Conservation (phyloP, 768 basidiomycete genomes). For the Leucosporidium creatinivorum region DNA sequence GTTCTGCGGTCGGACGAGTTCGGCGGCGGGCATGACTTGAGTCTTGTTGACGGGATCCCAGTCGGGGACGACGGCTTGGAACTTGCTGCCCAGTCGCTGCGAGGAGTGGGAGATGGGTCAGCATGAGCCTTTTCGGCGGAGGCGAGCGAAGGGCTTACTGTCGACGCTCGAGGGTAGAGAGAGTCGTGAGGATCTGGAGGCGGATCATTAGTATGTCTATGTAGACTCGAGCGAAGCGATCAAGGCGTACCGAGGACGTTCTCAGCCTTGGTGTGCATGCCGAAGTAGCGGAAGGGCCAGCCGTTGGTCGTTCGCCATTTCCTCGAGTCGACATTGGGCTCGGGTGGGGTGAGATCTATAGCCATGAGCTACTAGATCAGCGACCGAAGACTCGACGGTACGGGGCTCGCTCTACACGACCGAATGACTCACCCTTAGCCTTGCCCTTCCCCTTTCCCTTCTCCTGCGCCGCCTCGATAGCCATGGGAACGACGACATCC, state of each 20-base stretch:
- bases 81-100: slow-evolving; percentile 32
- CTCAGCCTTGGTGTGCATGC: slow-evolving; percentile 32
- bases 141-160: slow-evolving; percentile 38
- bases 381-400: neutral
- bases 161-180: slow-evolving; percentile 88
- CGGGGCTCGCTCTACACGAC: too few relatives aligned
- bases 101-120: neutral
- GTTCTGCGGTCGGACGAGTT: slow-evolving; percentile 5
- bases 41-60: slow-evolving; percentile 13
- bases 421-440: slow-evolving; percentile 1
- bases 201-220: neutral
- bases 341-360: neutral
- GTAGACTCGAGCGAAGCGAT: too few relatives aligned
- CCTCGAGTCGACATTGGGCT: slow-evolving; percentile 13
- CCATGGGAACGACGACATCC: slow-evolving; percentile 4
- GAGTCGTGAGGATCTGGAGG: slow-evolving; percentile 83
- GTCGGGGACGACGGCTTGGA: slow-evolving; percentile 31
- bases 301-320: slow-evolving; percentile 63
- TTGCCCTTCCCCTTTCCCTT: slow-evolving; percentile 15
- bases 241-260: slow-evolving; percentile 26
- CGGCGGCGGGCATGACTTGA: neutral
- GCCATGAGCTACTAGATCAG: neutral
- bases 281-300: slow-evolving; percentile 92
- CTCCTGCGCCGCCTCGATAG: neutral
- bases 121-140: too few relatives aligned